phyloP scores from a whole-genome alignment of 2,329 filamentous ascomycete genomes.

The Aspergillus sergii region DNA sequence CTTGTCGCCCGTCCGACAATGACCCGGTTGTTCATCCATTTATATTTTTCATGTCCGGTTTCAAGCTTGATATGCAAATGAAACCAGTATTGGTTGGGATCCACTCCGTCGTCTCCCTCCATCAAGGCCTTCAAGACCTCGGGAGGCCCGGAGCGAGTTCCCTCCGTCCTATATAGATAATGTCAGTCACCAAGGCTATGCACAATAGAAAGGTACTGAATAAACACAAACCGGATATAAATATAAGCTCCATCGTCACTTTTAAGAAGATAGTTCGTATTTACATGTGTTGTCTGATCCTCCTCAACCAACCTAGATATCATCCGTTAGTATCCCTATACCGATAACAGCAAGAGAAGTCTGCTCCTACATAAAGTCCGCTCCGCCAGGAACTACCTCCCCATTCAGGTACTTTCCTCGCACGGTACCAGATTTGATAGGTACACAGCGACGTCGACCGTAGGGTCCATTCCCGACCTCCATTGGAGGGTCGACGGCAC shows the following conservation, averaged over 20 bases:
- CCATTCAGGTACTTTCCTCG: conserved; percentile 25
- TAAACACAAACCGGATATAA: conserved; percentile 23
- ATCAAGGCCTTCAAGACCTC: conserved; percentile 29
- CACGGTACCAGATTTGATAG: conserved; percentile 26
- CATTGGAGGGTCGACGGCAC: conserved; percentile 27
- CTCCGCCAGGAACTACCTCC: conserved; percentile 28
- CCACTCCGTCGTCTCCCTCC: conserved; percentile 28
- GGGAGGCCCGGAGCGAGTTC: conserved; percentile 29
- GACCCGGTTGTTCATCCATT: conserved; percentile 32
- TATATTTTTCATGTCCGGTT: conserved; percentile 28
- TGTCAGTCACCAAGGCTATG: background rate
- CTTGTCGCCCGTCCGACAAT: conserved; percentile 29
- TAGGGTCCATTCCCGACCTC: conserved; percentile 30
- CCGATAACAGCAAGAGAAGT: background rate
- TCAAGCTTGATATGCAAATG: conserved; percentile 31
- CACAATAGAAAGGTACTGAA: background rate
- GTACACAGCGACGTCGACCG: conserved; percentile 29
- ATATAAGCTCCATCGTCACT: conserved; percentile 30
- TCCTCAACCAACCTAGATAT: conserved; percentile 27
- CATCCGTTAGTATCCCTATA: background rate
- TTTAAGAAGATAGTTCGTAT: conserved; percentile 31
- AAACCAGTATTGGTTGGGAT: conserved; percentile 30
- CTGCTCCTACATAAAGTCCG: conserved; percentile 28
- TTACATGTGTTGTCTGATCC: conserved; percentile 31
- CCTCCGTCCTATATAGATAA: conserved; percentile 26